Conservation (phyloP, 2,329 filamentous ascomycete species). For the Colletotrichum endophyticum region DNA sequence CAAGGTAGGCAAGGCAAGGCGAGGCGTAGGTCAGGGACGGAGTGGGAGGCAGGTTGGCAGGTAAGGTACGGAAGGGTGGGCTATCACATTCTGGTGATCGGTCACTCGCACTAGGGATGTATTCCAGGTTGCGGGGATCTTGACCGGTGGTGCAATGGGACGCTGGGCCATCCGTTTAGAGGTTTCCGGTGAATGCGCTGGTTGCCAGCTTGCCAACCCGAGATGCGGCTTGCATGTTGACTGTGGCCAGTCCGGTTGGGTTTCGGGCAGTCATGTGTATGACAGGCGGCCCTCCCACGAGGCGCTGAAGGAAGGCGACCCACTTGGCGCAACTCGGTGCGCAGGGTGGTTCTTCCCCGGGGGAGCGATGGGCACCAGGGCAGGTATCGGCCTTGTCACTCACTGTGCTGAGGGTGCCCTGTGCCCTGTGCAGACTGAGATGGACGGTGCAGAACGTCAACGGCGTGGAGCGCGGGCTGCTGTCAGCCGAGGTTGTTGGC, state of each 20-base stretch:
- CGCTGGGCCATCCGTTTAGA: slow-evolving; percentile 4
- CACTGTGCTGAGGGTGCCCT: not conserved
- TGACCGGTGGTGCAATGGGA: slow-evolving; percentile 15
- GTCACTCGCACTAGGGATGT: slow-evolving; percentile 7
- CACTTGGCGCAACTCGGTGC: slow-evolving; percentile 4
- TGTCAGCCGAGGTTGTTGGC: not conserved
- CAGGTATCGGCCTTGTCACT: not conserved
- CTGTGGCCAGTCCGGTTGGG: not conserved
- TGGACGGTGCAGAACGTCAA: not conserved
- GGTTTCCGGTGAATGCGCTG: slow-evolving; percentile 12
- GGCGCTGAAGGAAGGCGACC: slow-evolving; percentile 17
- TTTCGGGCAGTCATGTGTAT: not conserved
- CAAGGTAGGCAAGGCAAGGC: not conserved
- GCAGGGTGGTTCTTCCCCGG: not conserved
- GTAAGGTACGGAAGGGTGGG: not conserved
- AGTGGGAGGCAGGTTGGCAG: not conserved
- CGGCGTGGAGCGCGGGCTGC: not conserved
- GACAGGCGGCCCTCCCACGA: not conserved
- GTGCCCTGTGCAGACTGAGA: not conserved
- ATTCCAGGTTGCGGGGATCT: slow-evolving; percentile 9
- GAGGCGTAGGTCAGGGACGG: not conserved
- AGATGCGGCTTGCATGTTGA: not conserved
- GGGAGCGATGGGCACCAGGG: not conserved
- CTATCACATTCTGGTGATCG: slow-evolving; percentile 20
- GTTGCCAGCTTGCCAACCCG: not conserved